Conservation (phyloP, 805 yeast species). For the Vanderwaltozyma yarrowii region DNA sequence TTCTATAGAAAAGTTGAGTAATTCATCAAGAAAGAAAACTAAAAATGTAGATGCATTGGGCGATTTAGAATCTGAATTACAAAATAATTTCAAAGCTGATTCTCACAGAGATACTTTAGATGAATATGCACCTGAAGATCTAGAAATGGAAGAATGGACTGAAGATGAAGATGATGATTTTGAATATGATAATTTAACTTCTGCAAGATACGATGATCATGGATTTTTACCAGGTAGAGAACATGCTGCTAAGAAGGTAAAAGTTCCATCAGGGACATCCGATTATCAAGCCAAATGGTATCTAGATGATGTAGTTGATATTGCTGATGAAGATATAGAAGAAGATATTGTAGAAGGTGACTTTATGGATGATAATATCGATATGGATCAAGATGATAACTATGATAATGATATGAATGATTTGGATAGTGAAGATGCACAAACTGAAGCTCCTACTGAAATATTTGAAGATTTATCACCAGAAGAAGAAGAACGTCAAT, state of each 20-base stretch:
- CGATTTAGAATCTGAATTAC: conserved; percentile 11
- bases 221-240: conserved; percentile 30
- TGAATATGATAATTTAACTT: conserved; percentile 22
- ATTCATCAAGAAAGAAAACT: conserved; percentile 23
- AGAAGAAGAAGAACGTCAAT: conserved; percentile 77
- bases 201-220: conserved; percentile 33
- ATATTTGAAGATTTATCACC: conserved; percentile 62
- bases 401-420: conserved; percentile 22
- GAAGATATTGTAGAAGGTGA: conserved; percentile 20
- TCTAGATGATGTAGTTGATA: conserved; percentile 42
- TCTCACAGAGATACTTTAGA: conserved; percentile 49
- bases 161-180: conserved; percentile 29
- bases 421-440: conserved; percentile 27
- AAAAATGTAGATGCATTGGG: conserved; percentile 9
- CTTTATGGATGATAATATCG: conserved; percentile 22
- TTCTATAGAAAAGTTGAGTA: conserved; percentile 44
- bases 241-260: conserved; percentile 27
- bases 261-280: conserved; percentile 65
- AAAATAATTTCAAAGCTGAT: conserved; percentile 25
- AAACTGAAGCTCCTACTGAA: conserved; percentile 41
- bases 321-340: conserved; percentile 24
- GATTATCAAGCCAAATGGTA: conserved; percentile 77
- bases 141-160: conserved; percentile 36
- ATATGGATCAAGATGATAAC: conserved; percentile 24
- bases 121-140: conserved; percentile 46